Conservation (phyloP, 2,329 filamentous ascomycete species). For the Colletotrichum sp. region DNA sequence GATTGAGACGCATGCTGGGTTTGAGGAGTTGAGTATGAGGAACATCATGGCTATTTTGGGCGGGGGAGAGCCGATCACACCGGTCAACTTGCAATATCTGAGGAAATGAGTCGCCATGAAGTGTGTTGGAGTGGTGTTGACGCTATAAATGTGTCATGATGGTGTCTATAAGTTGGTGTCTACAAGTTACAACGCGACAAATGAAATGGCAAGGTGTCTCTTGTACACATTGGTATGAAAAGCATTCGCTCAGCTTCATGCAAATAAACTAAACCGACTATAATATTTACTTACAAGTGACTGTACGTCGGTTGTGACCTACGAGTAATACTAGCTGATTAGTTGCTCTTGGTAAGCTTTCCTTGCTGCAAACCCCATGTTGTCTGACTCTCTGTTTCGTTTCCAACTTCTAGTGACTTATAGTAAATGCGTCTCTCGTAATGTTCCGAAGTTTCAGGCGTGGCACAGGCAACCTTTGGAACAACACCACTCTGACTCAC, state of each 20-base stretch:
- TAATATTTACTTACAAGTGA: no score
- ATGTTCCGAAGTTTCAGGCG: not conserved
- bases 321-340: no score
- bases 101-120: constrained; percentile 20
- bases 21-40: constrained; percentile 70
- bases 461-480: not conserved
- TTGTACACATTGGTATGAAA: no score
- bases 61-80: constrained; percentile 57
- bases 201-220: no score
- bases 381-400: not conserved
- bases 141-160: rapidly evolving
- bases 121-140: not conserved
- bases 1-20: constrained; percentile 68
- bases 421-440: not conserved
- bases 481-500: not conserved
- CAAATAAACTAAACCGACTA: no score
- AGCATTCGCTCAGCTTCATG: no score
- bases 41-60: constrained; percentile 67
- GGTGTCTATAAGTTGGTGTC: no score
- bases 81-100: constrained; percentile 66
- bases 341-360: no score
- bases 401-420: rapidly evolving
- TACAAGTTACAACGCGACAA: no score
- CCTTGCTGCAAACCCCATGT: no score
- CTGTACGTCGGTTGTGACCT: no score